These are phyloP conservation scores for Syncephalastrum monosporum DNA, from an alignment of 371 early-diverging fungal genomes.

Conservation along the genomic window DNA sequence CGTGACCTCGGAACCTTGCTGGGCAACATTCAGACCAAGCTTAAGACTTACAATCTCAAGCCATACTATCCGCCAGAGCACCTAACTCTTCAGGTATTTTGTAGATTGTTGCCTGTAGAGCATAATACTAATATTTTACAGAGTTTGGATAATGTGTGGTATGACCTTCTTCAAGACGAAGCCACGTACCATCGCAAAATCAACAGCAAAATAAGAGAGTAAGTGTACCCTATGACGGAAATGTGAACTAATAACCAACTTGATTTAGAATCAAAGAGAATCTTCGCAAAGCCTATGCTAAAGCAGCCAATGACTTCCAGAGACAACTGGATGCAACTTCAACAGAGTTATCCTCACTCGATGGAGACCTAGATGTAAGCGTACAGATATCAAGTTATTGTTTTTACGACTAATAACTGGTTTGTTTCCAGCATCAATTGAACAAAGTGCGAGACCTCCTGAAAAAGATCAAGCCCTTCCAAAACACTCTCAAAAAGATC, in stretches of 20 bases:
- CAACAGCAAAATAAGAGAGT: constrained; percentile 81
- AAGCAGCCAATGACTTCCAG: constrained; percentile 78
- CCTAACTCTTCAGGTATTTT: constrained; percentile 49
- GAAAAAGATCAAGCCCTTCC: constrained; percentile 19
- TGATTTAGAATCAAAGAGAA: constrained; percentile 73
- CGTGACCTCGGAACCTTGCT: constrained; percentile 84
- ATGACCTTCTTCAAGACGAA: constrained; percentile 68
- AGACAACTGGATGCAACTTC: constrained; percentile 67
- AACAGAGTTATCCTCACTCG: constrained; percentile 59
- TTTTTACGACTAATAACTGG: not conserved
- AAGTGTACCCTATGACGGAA: constrained; percentile 15
- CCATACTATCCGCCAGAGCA: constrained; percentile 85
- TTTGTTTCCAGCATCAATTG: constrained; percentile 63
- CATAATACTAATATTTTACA: constrained; percentile 17
- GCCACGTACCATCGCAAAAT: constrained; percentile 74
- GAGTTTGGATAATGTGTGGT: constrained; percentile 83
- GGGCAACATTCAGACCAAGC: constrained; percentile 93
- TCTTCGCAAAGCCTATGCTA: constrained; percentile 69
- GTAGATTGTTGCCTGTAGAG: not conserved
- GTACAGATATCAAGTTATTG: not conserved
- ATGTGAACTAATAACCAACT: not conserved
- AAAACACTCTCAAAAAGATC: constrained; percentile 48
- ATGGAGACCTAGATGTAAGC: constrained; percentile 67
- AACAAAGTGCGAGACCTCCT: constrained; percentile 56
- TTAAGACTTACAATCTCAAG: constrained; percentile 87